phyloP scores from a whole-genome alignment of 306 rosid genomes.

The Herpetospermum pedunculosum region DNA sequence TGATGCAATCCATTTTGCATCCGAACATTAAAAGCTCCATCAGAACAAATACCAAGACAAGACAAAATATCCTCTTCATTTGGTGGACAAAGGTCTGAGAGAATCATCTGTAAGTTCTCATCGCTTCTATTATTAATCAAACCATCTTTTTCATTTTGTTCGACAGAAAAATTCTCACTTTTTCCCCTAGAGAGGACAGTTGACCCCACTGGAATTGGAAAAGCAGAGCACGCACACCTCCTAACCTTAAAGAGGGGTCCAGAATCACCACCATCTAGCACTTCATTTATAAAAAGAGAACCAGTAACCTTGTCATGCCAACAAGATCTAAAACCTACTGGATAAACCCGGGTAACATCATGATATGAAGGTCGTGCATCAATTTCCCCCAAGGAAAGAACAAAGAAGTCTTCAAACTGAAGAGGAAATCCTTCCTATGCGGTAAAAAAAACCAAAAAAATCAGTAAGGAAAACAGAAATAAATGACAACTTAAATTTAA shows the following conservation, averaged over 20 bases:
- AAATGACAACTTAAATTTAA: slow-evolving; percentile 4
- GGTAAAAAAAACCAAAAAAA: slow-evolving; percentile 22
- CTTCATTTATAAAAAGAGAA: slow-evolving; percentile 68
- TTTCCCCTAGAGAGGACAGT: slow-evolving; percentile 40
- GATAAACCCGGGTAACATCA: slow-evolving; percentile 50
- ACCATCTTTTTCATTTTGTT: slow-evolving; percentile 31
- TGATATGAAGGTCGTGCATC: slow-evolving; percentile 68
- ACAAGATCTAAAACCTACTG: slow-evolving; percentile 73
- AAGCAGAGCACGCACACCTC: slow-evolving; percentile 59
- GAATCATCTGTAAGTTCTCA: slow-evolving; percentile 48
- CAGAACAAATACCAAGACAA: slow-evolving; percentile 37
- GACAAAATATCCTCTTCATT: slow-evolving; percentile 57
- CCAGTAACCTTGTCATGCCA: slow-evolving; percentile 95
- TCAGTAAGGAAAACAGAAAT: slow-evolving; percentile 22
- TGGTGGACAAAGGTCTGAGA: slow-evolving; percentile 52
- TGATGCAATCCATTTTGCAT: slow-evolving; percentile 20
- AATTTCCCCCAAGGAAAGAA: slow-evolving; percentile 76
- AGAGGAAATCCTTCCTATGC: slow-evolving; percentile 82
- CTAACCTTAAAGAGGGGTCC: slow-evolving; percentile 79
- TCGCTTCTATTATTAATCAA: slow-evolving; percentile 30
- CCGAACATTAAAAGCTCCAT: slow-evolving; percentile 22
- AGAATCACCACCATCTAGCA: slow-evolving; percentile 79
- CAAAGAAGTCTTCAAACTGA: slow-evolving; percentile 79
- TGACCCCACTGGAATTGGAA: slow-evolving; percentile 48
- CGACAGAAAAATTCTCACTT: slow-evolving; percentile 24